Evolutionary conservation across 495 filamentous ascomycete species (phyloP), one percentile per base, ranked within the genome.

Genomic region (Penicillium coprophilum): DNA sequence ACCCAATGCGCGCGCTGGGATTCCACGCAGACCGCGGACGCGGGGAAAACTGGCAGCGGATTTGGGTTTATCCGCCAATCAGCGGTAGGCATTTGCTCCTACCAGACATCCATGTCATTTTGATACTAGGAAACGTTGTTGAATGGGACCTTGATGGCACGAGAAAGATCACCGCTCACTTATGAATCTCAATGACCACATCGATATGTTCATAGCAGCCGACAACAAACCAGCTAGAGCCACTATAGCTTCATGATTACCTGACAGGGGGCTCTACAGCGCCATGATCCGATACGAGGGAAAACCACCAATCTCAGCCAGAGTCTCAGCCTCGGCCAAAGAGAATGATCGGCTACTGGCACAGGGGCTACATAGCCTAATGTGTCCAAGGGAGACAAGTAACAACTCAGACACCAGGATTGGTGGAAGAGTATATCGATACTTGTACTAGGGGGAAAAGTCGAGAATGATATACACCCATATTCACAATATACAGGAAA

Each of bases 61-160:
- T 52, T 53, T 56, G 48, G 32, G 57, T 72, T 76, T 65, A 63
- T 76, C 73, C 73, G 68, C 73, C 73, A 76, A 76, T 76, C 60
- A 71, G 15, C 3, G 24, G 2, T 27, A 0, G 7, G 24, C 7
- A 27, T 27, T 27, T 0, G 4, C 24, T 2, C 24, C 24, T 5
- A 27, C 24, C 24, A 27, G 24, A 27, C 7, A 4, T 27, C n/a
- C n/a, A n/a, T n/a, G n/a, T n/a, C n/a, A n/a, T n/a, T n/a, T n/a
- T n/a, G n/a, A n/a, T n/a, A n/a, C n/a, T n/a, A n/a, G n/a, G n/a
- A n/a, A n/a, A n/a, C n/a, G n/a, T n/a, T n/a, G n/a, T n/a, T n/a
- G n/a, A n/a, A n/a, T n/a, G n/a, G n/a, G n/a, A n/a, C n/a, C n/a
- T n/a, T n/a, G n/a, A n/a, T n/a, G n/a, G n/a, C n/a, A n/a, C n/a